Evolutionary conservation across 768 basidiomycete genomes (phyloP), one percentile per base, ranked within the genome.

Genomic region (Leccinum sublutescens): DNA sequence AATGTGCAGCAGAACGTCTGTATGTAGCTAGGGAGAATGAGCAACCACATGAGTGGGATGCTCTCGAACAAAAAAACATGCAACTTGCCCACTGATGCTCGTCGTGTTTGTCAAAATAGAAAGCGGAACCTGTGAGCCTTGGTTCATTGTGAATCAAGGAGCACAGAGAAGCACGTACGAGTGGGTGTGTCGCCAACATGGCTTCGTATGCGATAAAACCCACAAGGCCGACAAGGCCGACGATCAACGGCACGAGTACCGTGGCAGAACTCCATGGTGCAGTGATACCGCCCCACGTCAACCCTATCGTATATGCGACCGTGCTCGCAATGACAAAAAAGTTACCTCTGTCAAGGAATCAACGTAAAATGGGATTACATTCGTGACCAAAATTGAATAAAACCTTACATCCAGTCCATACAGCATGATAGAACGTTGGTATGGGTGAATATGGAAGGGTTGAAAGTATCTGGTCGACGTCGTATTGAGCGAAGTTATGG

Each of bases 281-380:
- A 0, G 65, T 62, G 23, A 76, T 67, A 1, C 84, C 82, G 17
- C 77, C 83, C 77, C 78, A 82, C 1, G 79, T 82, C 8, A 85
- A 66, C 0, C 67, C 80, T 47, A 82, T 68, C 36, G 78, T 75
- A n/a, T 59, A 63, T 5, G 72, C 60, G 7, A 68, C 66, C 2
- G 79, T 73, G 7, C 74, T 69, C 0, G 70, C 64, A 27, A 80
- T 73, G 15, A 82, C 64, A 8, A 81, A 56, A 2, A 75, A 40
- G 55, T 80, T 81, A 25, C 81, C 82, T 14, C 81, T 78, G 52
- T 29, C 25, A 40, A 9, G 0, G 40, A 43, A 45, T 25, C 14
- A 14, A 5, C 3, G 27, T 23, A 7, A 6, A 0, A 64, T 12
- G 43, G 7, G 2, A n/a, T 56, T 34, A 34, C 12, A 34, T 34